Evolutionary conservation across 1,139 yeast genomes (phyloP).

Genomic region (Blastobotrys ciferrii): DNA sequence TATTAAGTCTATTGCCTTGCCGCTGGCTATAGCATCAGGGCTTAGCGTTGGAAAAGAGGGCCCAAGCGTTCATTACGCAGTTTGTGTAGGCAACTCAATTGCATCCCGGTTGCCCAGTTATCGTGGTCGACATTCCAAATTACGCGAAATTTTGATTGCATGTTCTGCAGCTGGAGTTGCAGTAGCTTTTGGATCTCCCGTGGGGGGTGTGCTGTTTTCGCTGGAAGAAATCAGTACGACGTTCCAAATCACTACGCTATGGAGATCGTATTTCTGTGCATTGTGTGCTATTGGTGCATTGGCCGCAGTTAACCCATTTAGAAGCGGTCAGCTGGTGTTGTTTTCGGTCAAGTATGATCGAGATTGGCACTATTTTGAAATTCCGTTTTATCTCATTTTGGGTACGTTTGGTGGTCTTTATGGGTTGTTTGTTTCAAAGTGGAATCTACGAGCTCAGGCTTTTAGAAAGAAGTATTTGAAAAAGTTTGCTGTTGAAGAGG

Average conservation of each 20-base stretch:
- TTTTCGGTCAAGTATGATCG: conserved; percentile 85
- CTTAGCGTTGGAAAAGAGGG: conserved; percentile 83
- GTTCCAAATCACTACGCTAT: conserved; percentile 74
- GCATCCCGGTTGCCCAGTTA: conserved; percentile 53
- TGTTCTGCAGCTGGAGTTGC: conserved; percentile 94
- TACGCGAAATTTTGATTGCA: conserved; percentile 66
- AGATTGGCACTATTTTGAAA: conserved; percentile 83
- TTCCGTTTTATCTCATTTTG: conserved; percentile 71
- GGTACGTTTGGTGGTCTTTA: conserved; percentile 92
- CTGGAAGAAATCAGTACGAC: conserved; percentile 73
- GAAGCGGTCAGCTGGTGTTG: conserved; percentile 90
- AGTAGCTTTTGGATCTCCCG: conserved; percentile 91
- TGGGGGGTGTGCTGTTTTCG: conserved; percentile 89
- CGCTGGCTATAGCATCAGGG: conserved; percentile 82
- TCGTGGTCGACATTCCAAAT: conserved; percentile 39
- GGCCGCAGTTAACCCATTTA: conserved; percentile 73
- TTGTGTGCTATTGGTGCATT: conserved; percentile 81
- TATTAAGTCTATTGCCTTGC: conserved; percentile 77
- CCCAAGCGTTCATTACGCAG: conserved; percentile 83
- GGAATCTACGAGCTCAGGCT: conserved; percentile 73
- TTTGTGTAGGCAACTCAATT: conserved; percentile 70
- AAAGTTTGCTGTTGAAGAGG: conserved; percentile 66
- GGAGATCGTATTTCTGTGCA: conserved; percentile 92
- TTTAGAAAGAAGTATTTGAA: conserved; percentile 71
- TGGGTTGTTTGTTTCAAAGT: conserved; percentile 77